These are phyloP conservation scores for Paramecium primaurelia DNA, from an alignment of 73 alveolate genomes.

Conservation along the genomic window DNA sequence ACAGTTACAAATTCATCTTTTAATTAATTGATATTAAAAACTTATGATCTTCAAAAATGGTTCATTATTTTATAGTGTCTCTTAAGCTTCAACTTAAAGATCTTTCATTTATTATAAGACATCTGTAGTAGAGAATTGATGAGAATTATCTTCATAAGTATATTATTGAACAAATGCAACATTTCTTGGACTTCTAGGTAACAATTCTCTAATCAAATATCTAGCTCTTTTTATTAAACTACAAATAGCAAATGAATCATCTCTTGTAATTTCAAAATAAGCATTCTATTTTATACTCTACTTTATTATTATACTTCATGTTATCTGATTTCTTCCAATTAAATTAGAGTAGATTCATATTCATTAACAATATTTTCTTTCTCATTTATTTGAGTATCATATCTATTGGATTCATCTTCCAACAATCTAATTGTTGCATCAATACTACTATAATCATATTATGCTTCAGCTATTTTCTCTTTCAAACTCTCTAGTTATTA, in stretches of 20 bases:
- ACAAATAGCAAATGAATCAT: conserved; percentile 25
- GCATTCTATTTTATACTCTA: background rate
- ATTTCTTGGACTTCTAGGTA: conserved; percentile 27
- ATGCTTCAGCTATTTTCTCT: background rate
- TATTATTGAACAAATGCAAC: background rate
- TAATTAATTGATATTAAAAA: background rate
- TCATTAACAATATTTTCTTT: background rate
- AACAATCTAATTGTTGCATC: background rate
- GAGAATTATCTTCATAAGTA: background rate
- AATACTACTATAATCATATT: background rate
- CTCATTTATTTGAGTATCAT: background rate
- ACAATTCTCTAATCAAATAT: conserved; percentile 16
- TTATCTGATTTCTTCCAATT: background rate
- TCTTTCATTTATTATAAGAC: background rate
- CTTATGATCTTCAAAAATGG: background rate
- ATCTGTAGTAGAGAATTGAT: background rate
- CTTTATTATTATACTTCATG: background rate
- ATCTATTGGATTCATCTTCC: background rate
- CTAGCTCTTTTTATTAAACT: conserved; percentile 12
- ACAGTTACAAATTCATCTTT: conserved; percentile 9
- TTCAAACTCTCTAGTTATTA: background rate
- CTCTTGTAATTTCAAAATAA: background rate
- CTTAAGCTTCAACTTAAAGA: background rate
- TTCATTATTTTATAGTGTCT: background rate
- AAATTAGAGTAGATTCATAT: background rate